phyloP scores from a whole-genome alignment of 2,329 filamentous ascomycete species.

The Fusarium sp. region DNA sequence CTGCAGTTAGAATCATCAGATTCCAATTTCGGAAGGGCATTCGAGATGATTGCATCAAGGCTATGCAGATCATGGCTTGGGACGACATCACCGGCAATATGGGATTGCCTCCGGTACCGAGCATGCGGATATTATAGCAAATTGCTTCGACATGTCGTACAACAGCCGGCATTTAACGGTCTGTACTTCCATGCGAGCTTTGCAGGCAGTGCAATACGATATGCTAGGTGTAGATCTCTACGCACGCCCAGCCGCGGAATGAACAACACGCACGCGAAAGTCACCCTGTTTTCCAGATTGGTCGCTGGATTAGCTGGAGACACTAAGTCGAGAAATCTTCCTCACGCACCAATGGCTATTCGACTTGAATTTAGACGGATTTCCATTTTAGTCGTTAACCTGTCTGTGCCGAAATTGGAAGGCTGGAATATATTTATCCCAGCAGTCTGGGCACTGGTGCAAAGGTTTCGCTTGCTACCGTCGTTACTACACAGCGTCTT shows the following conservation, averaged over 20 bases:
- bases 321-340: conserved; percentile 27
- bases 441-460: conserved; percentile 1
- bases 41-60: conserved; percentile 18
- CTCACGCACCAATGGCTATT: conserved; percentile 36
- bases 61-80: conserved; percentile 15
- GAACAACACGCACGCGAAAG: conserved; percentile 34
- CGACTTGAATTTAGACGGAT: conserved; percentile 39
- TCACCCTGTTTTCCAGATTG: conserved; percentile 26
- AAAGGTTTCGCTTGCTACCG: neutral
- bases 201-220: neutral
- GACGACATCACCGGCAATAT: conserved; percentile 8
- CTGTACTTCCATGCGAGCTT: conserved; percentile 1
- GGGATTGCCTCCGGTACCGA: conserved; percentile 10
- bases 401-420: conserved; percentile 26
- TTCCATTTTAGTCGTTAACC: conserved; percentile 39
- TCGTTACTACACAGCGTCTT: neutral
- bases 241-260: conserved; percentile 30
- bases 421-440: conserved; percentile 12
- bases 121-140: conserved; percentile 7
- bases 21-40: conserved; percentile 20
- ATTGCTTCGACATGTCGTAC: conserved; percentile 24
- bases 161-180: conserved; percentile 27
- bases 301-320: conserved; percentile 5
- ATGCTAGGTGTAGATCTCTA: conserved; percentile 8
- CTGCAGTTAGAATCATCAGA: conserved; percentile 6